These are phyloP conservation scores for Didymellaceae sp. DNA, from an alignment of 2,329 filamentous ascomycete genomes.

Conservation along the genomic window DNA sequence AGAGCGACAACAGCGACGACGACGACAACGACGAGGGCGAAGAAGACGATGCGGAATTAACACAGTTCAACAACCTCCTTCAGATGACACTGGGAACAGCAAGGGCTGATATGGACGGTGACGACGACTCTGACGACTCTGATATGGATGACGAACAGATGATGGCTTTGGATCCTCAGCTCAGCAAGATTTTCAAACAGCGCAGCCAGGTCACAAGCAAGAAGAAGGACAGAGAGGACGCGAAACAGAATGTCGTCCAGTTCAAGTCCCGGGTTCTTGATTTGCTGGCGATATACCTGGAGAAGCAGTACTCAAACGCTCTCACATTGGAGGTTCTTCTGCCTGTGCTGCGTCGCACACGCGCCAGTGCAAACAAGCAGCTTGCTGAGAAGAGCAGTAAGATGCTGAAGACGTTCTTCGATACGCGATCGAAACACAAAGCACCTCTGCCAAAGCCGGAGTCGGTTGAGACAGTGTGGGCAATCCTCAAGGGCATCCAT, in stretches of 20 bases:
- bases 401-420: conserved; percentile 76
- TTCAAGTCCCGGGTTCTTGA: conserved; percentile 96
- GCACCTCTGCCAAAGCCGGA: conserved; percentile 54
- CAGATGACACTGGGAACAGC: conserved; percentile 76
- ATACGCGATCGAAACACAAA: conserved; percentile 61
- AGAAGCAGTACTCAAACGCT: conserved; percentile 73
- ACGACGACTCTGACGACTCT: conserved; percentile 66
- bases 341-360: conserved; percentile 77
- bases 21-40: conserved; percentile 51
- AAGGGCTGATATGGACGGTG: conserved; percentile 62
- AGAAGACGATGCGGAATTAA: conserved; percentile 60
- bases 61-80: conserved; percentile 76
- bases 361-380: conserved; percentile 77
- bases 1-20: conserved; percentile 29
- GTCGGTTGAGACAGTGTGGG: conserved; percentile 56
- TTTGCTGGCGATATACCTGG: conserved; percentile 82
- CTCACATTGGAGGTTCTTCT: conserved; percentile 74
- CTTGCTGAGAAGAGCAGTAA: conserved; percentile 74
- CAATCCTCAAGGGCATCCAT: conserved; percentile 71
- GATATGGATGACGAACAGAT: conserved; percentile 98
- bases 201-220: conserved; percentile 69
- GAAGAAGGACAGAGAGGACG: conserved; percentile 85
- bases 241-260: conserved; percentile 86
- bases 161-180: conserved; percentile 83
- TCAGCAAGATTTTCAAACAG: conserved; percentile 85